These are phyloP conservation scores for Xylaria sp. DNA, from an alignment of 2,329 filamentous ascomycete species.

Conservation along the genomic window DNA sequence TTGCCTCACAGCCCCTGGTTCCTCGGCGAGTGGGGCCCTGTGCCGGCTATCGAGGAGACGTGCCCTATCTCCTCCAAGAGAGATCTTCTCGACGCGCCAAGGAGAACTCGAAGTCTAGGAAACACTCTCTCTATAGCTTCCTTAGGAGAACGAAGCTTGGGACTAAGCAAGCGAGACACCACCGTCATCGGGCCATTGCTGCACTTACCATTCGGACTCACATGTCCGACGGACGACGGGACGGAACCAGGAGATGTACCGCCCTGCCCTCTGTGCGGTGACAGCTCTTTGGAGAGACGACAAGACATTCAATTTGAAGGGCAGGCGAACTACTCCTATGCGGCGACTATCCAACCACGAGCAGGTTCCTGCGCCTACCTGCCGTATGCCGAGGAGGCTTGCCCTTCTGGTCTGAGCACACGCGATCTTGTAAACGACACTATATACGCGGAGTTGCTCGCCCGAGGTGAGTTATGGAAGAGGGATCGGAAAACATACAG, in stretches of 20 bases:
- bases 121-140: background rate
- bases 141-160: background rate
- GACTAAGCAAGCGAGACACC: background rate
- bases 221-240: constrained; percentile 10
- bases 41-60: background rate
- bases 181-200: constrained; percentile 14
- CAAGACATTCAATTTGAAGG: too few relatives aligned
- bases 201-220: constrained; percentile 12
- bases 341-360: too few relatives aligned
- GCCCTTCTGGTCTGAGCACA: too few relatives aligned
- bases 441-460: too few relatives aligned
- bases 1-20: constrained; percentile 4
- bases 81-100: too few relatives aligned
- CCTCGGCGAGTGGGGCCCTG: background rate
- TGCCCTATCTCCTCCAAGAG: too few relatives aligned
- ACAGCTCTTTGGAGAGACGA: background rate
- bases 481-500: too few relatives aligned
- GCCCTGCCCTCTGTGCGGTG: constrained; percentile 7
- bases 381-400: too few relatives aligned
- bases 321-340: too few relatives aligned
- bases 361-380: too few relatives aligned
- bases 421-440: too few relatives aligned
- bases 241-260: background rate
- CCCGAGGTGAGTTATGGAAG: too few relatives aligned
- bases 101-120: background rate